These are phyloP conservation scores for Bruguiera hainesii DNA, from an alignment of 441 rosid genomes.

Conservation along the genomic window DNA sequence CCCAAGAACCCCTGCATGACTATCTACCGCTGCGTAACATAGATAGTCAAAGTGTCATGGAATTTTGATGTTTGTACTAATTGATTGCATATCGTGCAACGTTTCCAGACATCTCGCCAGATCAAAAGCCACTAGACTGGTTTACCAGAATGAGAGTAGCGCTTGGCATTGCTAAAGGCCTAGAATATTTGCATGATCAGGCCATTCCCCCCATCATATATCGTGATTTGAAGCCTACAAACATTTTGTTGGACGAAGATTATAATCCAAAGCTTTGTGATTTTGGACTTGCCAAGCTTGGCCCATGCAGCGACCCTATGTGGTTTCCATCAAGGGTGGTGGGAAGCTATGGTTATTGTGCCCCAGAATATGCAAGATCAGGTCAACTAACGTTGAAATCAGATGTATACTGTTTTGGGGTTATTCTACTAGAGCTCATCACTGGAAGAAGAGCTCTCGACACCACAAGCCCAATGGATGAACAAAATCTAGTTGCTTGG, in stretches of 20 bases:
- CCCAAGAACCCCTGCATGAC: too few species aligned
- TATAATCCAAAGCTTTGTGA: constrained; percentile 60
- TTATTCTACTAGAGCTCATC: constrained; percentile 75
- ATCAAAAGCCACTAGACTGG: constrained; percentile 56
- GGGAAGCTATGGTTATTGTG: constrained; percentile 90
- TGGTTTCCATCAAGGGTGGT: constrained; percentile 48
- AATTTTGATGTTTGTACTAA: too few species aligned
- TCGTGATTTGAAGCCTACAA: constrained; percentile 71
- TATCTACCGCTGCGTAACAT: too few species aligned
- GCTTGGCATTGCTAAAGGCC: constrained; percentile 67
- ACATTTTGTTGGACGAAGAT: constrained; percentile 58
- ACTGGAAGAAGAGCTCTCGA: constrained; percentile 79
- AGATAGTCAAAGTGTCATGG: too few species aligned
- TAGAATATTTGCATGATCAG: constrained; percentile 70
- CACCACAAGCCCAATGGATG: constrained; percentile 64
- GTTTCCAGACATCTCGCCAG: constrained; percentile 32
- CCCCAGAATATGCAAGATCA: constrained; percentile 76
- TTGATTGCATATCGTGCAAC: neutral
- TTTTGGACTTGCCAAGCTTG: constrained; percentile 59
- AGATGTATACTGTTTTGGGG: constrained; percentile 70
- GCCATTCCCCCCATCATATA: constrained; percentile 65
- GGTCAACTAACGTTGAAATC: constrained; percentile 43
- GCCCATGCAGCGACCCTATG: constrained; percentile 46
- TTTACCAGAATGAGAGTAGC: constrained; percentile 63
- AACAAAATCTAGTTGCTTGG: constrained; percentile 91